A percentile compares a stretch with the other conserved stretches of the same genome.
These are phyloP conservation scores for Wickerhamomyces queroliae DNA, from an alignment of 805 yeast genomes.

Conservation along the genomic window DNA sequence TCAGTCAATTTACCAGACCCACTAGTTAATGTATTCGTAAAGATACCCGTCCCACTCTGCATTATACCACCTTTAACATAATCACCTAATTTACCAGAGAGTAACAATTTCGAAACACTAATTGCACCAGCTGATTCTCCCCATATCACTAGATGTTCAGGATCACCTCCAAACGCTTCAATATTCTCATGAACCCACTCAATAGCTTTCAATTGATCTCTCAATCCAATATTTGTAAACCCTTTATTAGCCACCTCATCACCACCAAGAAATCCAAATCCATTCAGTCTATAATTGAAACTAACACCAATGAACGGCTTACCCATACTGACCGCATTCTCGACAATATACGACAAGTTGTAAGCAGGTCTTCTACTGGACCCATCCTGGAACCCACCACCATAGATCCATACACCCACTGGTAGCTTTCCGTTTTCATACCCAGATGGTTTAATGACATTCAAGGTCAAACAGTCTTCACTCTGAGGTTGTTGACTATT, in stretches of 20 bases:
- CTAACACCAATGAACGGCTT: conserved; percentile 27
- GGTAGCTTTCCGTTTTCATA: conserved; percentile 18
- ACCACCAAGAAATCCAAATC: conserved; percentile 29
- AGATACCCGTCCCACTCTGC: conserved; percentile 10
- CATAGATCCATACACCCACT: conserved; percentile 29
- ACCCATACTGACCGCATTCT: conserved; percentile 13
- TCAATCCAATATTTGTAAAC: conserved; percentile 27
- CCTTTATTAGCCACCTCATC: conserved; percentile 18
- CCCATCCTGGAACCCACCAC: conserved; percentile 29
- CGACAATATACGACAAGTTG: conserved; percentile 13
- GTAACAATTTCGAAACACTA: conserved; percentile 11
- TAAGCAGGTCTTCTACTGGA: conserved; percentile 12
- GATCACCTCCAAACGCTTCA: conserved; percentile 30
- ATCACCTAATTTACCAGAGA: conserved; percentile 3
- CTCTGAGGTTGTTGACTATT: conserved; percentile 8
- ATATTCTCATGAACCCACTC: conserved; percentile 31
- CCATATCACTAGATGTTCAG: conserved; percentile 27
- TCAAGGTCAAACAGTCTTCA: conserved; percentile 26
- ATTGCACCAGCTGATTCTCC: conserved; percentile 34
- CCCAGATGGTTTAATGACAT: conserved; percentile 21
- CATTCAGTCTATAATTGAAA: conserved; percentile 32
- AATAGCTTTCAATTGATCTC: conserved; percentile 29
- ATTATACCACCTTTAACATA: conserved; percentile 14
- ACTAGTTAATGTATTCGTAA: too few species aligned
- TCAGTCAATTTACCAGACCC: conserved; percentile 5